Conservation (phyloP, 2,329 filamentous ascomycete genomes). For the Fusarium sp. region DNA sequence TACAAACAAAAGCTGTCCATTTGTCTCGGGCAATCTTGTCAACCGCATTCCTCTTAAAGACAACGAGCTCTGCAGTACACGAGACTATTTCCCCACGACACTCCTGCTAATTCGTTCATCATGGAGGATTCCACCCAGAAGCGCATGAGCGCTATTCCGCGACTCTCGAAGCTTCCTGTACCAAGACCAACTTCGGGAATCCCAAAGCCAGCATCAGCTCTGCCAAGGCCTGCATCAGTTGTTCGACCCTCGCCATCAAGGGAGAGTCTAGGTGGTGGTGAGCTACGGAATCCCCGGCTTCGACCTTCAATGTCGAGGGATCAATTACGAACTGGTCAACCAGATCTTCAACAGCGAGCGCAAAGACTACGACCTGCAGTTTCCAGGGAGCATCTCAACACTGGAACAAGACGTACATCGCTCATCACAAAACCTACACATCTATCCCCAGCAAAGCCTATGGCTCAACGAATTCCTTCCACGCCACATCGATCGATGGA, state of each 20-base stretch:
- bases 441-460: constrained; percentile 27
- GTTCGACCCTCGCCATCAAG: constrained; percentile 45
- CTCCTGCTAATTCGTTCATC: not conserved
- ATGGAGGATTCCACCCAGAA: constrained; percentile 50
- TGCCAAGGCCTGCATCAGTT: constrained; percentile 41
- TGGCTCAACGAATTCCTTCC: constrained; percentile 28
- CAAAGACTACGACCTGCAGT: constrained; percentile 52
- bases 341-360: constrained; percentile 46
- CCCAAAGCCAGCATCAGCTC: constrained; percentile 42
- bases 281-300: constrained; percentile 53
- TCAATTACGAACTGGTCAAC: constrained; percentile 45
- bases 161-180: constrained; percentile 51
- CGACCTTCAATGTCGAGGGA: constrained; percentile 53
- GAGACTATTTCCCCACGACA: not conserved
- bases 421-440: constrained; percentile 31
- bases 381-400: constrained; percentile 52
- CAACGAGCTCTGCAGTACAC: not conserved
- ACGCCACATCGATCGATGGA: constrained; percentile 32
- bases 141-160: constrained; percentile 50
- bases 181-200: constrained; percentile 47
- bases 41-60: constrained; percentile 22
- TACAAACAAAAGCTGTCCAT: constrained; percentile 13
- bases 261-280: constrained; percentile 43
- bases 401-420: constrained; percentile 36
- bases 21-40: not conserved